phyloP scores from a whole-genome alignment of 257 asterid species.

The Capsicum rhomboideum region DNA sequence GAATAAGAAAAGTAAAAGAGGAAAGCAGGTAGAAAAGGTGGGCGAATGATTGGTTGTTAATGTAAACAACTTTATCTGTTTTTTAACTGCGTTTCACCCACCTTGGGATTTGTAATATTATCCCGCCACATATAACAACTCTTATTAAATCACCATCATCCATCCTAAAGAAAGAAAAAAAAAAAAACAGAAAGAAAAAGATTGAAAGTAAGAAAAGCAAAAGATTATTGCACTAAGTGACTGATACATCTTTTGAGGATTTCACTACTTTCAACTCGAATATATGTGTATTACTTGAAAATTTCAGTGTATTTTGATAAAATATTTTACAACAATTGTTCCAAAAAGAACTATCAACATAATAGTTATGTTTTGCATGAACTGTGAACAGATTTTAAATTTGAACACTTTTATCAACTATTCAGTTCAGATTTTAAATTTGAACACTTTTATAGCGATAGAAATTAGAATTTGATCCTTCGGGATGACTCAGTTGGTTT shows the following conservation, averaged over 20 bases:
- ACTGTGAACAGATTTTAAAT: too few relatives aligned
- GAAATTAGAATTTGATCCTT: too few relatives aligned
- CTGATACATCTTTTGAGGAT: background rate
- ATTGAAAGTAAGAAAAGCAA: background rate
- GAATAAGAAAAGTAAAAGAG: background rate
- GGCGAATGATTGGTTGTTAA: background rate
- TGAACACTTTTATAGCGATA: too few relatives aligned
- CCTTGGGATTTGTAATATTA: conserved; percentile 15
- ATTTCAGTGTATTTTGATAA: too few relatives aligned
- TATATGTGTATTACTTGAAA: too few relatives aligned
- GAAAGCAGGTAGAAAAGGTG: conserved; percentile 2
- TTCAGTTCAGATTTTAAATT: too few relatives aligned
- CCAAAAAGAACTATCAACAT: too few relatives aligned
- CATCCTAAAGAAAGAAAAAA: background rate
- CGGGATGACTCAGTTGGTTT: too few relatives aligned
- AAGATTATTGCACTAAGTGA: background rate
- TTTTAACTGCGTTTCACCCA: conserved; percentile 8
- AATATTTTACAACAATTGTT: too few relatives aligned
- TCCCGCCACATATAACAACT: background rate
- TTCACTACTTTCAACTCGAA: background rate
- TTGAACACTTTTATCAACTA: too few relatives aligned
- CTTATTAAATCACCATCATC: background rate
- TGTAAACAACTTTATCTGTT: conserved; percentile 13
- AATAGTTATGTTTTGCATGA: too few relatives aligned
- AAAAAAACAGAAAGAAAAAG: background rate